These are phyloP conservation scores for Monilinia fructigena DNA, from an alignment of 2,329 filamentous ascomycete genomes.

Conservation along the genomic window DNA sequence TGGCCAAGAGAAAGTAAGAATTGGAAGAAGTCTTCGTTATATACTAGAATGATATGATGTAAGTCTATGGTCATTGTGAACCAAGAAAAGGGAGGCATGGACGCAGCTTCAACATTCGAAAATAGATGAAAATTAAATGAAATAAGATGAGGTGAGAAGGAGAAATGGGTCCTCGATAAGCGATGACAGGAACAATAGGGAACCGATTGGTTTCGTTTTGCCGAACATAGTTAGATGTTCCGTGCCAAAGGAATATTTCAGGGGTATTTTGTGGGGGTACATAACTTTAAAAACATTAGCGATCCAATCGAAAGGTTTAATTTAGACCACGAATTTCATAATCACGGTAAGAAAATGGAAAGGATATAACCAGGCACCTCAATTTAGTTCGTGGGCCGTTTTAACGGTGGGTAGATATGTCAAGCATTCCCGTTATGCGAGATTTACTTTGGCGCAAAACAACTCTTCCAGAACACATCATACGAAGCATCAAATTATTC, in stretches of 20 bases:
- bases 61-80: not conserved
- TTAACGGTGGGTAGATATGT: not conserved
- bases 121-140: conserved; percentile 21
- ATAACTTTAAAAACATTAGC: not conserved
- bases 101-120: not conserved
- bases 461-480: conserved; percentile 9
- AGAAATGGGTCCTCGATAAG: conserved; percentile 17
- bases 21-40: not conserved
- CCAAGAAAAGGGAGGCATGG: not conserved
- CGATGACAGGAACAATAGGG: not conserved
- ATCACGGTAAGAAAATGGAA: not conserved
- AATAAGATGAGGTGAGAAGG: conserved; percentile 19
- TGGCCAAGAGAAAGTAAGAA: too few relatives aligned
- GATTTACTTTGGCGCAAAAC: conserved; percentile 9
- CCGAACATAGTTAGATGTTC: conserved; percentile 9
- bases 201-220: conserved; percentile 14
- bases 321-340: not conserved
- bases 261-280: conserved; percentile 14
- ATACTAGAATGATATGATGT: conserved; percentile 7
- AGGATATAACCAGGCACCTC: not conserved
- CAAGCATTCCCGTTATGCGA: not conserved
- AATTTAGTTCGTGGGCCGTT: not conserved
- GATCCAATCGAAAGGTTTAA: not conserved
- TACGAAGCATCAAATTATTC: not conserved
- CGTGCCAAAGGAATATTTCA: not conserved